Conservation (phyloP, 2,329 filamentous ascomycete genomes). For the Elsinoe arachidis region DNA sequence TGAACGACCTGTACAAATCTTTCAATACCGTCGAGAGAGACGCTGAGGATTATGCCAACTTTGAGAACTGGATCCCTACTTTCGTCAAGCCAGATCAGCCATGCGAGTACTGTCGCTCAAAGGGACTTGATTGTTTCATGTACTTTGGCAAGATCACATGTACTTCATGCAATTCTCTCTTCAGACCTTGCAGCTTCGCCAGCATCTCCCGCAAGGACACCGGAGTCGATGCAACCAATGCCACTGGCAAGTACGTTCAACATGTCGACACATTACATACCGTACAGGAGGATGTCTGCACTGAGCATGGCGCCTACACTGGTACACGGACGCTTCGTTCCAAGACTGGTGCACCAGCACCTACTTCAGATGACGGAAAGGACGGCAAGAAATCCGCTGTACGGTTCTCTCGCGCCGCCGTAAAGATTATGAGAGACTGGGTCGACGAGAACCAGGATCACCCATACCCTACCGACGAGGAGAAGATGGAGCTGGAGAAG, state of each 20-base stretch:
- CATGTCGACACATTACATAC: slow-evolving; percentile 39
- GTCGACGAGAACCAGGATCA: slow-evolving; percentile 69
- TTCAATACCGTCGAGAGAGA: neutral
- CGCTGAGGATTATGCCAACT: slow-evolving; percentile 32
- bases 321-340: slow-evolving; percentile 29
- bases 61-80: slow-evolving; percentile 39
- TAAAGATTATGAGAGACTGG: slow-evolving; percentile 78
- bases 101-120: slow-evolving; percentile 41
- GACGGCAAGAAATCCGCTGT: slow-evolving; percentile 52
- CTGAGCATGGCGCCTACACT: slow-evolving; percentile 27
- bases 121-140: slow-evolving; percentile 40
- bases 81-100: slow-evolving; percentile 38
- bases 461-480: slow-evolving; percentile 80
- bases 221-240: slow-evolving; percentile 20
- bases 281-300: slow-evolving; percentile 34
- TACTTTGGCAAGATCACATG: slow-evolving; percentile 32
- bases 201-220: slow-evolving; percentile 24
- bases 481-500: slow-evolving; percentile 70
- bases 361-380: slow-evolving; percentile 18
- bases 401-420: slow-evolving; percentile 70
- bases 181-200: slow-evolving; percentile 41
- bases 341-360: slow-evolving; percentile 18
- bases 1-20: neutral
- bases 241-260: slow-evolving; percentile 24
- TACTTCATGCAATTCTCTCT: slow-evolving; percentile 40